Percentiles rank a stretch among this genome's conserved stretches.
Evolutionary conservation across 768 basidiomycete genomes (phyloP).

Genomic region (Chiua virens): DNA sequence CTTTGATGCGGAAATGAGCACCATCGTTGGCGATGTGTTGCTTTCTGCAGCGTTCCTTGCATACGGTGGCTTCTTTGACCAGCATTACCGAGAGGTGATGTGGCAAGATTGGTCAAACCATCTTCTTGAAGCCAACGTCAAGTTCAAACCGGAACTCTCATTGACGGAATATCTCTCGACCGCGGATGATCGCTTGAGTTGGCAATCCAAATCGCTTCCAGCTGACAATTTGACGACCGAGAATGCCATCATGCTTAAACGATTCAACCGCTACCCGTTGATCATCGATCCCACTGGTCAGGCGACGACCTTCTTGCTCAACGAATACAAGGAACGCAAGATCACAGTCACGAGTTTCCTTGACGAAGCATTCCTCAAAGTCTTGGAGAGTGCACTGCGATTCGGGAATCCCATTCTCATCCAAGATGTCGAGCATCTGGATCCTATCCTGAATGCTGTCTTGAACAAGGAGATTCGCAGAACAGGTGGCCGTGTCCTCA

Average conservation of each 20-base stretch:
- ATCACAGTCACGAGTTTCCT: constrained; percentile 98
- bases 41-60: constrained; percentile 96
- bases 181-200: constrained; percentile 91
- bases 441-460: constrained; percentile 96
- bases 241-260: constrained; percentile 99
- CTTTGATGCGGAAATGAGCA: constrained; percentile 98
- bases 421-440: constrained; percentile 96
- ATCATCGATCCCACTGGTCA: constrained; percentile 99
- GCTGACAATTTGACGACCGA: constrained; percentile 95
- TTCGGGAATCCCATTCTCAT: constrained; percentile 98
- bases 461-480: constrained; percentile 95
- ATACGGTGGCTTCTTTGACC: constrained; percentile 98
- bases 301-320: constrained; percentile 90
- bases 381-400: constrained; percentile 95
- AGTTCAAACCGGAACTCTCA: constrained; percentile 89
- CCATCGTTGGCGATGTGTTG: constrained; percentile 95
- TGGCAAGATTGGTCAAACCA: constrained; percentile 95
- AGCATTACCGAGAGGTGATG: constrained; percentile 95
- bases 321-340: constrained; percentile 94
- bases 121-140: constrained; percentile 84
- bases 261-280: constrained; percentile 95
- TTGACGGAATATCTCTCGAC: constrained; percentile 96
- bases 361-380: constrained; percentile 98
- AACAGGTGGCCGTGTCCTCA: constrained; percentile 95
- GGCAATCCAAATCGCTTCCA: constrained; percentile 96